These are phyloP conservation scores for Fusarium redolens DNA, from an alignment of 2,329 filamentous ascomycete species.

Conservation along the genomic window DNA sequence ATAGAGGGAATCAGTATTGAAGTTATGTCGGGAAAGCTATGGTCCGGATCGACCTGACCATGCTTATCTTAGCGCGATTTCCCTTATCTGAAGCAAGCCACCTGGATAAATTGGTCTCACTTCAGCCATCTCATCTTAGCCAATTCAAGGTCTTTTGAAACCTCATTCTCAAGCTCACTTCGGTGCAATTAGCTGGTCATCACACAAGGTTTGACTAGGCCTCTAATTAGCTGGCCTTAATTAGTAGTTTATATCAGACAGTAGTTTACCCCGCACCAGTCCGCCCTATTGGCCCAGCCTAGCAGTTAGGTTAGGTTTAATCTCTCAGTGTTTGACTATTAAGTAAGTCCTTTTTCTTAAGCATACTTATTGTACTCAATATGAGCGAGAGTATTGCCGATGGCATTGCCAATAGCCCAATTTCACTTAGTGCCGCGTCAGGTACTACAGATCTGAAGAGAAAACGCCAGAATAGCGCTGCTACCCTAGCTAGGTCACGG, in stretches of 20 bases:
- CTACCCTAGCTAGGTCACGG: neutral
- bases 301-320: neutral
- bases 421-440: rapidly evolving
- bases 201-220: rapidly evolving
- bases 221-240: rapidly evolving
- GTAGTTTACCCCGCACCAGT: neutral
- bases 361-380: neutral
- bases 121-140: neutral
- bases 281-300: too few species aligned
- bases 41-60: neutral
- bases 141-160: neutral
- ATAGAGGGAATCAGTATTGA: too few species aligned
- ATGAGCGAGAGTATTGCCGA: neutral
- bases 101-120: neutral
- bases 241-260: rapidly evolving
- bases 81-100: neutral
- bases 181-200: neutral
- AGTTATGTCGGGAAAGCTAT: too few species aligned
- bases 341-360: neutral
- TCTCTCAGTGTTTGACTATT: too few species aligned
- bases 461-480: neutral
- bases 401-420: neutral
- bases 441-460: neutral
- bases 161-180: neutral
- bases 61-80: neutral